Evolutionary conservation across 2,329 filamentous ascomycete genomes (phyloP).

Genomic region (Neopestalotiopsis sp.): DNA sequence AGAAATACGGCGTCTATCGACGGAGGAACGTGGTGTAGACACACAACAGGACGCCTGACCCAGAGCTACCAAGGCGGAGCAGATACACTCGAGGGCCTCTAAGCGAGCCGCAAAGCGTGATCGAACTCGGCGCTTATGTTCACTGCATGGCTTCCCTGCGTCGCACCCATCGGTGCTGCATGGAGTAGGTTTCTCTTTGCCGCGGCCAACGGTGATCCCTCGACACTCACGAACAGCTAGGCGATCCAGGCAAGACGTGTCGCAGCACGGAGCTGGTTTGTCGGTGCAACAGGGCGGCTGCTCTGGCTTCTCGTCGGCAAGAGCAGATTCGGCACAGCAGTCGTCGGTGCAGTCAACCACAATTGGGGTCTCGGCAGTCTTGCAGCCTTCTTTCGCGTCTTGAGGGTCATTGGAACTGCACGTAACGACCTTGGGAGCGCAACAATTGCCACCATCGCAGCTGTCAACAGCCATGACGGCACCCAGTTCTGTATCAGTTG

Average conservation of each 20-base stretch:
- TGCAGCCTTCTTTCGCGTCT: not conserved
- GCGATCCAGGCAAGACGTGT: not conserved
- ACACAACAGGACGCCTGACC: conserved; percentile 49
- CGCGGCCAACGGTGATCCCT: not conserved
- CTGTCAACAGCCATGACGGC: too few species aligned
- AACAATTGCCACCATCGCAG: not conserved
- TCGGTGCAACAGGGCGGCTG: not conserved
- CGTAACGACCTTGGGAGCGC: not conserved
- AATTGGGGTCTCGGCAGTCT: not conserved
- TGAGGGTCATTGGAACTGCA: not conserved
- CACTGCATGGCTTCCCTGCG: conserved; percentile 33
- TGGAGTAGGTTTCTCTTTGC: not conserved
- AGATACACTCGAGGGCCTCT: conserved; percentile 57
- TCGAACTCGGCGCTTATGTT: conserved; percentile 40
- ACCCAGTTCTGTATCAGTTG: too few species aligned
- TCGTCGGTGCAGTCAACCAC: not conserved
- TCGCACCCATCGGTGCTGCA: not conserved
- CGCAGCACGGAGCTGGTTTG: not conserved
- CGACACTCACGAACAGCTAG: not conserved
- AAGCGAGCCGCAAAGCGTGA: conserved; percentile 48
- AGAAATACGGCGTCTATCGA: not conserved
- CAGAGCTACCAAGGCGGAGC: conserved; percentile 54
- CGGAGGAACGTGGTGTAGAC: not conserved
- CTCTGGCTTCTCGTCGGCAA: not conserved
- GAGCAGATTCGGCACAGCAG: not conserved